Evolutionary conservation across 371 early-diverging fungal genomes (phyloP).

Genomic region (Mucor indicus): DNA sequence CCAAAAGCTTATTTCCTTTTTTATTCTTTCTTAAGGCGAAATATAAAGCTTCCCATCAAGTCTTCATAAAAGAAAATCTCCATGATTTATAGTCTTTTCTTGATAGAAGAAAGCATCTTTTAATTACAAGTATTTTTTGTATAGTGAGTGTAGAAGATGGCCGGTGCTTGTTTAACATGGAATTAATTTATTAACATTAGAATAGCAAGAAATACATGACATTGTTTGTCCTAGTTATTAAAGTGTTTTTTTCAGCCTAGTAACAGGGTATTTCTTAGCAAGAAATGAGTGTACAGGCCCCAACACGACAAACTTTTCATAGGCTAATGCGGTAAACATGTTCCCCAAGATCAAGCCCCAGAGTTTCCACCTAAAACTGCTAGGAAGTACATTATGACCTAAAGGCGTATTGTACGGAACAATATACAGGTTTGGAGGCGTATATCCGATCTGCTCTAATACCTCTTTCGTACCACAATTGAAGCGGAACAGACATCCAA

Average conservation of each 20-base stretch:
- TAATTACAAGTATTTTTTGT: no score
- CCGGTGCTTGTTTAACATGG: no score
- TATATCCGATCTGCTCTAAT: conserved; percentile 43
- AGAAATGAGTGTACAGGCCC: conserved; percentile 38
- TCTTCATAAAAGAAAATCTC: no score
- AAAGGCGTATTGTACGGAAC: conserved; percentile 52
- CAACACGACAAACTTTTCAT: conserved; percentile 28
- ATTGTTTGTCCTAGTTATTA: no score
- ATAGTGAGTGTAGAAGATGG: no score
- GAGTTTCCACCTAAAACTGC: conserved; percentile 53
- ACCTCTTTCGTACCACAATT: conserved; percentile 65
- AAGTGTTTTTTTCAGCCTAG: conserved; percentile 23
- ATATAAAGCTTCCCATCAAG: no score
- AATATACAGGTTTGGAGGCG: conserved; percentile 37
- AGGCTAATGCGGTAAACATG: conserved; percentile 19
- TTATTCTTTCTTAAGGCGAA: no score
- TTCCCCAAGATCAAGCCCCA: conserved; percentile 45
- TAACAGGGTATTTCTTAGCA: conserved; percentile 30
- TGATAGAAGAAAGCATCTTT: no score
- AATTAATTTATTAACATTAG: no score
- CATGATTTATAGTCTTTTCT: no score
- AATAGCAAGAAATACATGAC: no score
- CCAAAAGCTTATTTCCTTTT: no score
- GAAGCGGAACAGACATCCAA: conserved; percentile 67
- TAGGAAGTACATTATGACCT: conserved; percentile 72